Evolutionary conservation across 257 asterid genomes (phyloP).

Genomic region (Voacanga thouarsii): DNA sequence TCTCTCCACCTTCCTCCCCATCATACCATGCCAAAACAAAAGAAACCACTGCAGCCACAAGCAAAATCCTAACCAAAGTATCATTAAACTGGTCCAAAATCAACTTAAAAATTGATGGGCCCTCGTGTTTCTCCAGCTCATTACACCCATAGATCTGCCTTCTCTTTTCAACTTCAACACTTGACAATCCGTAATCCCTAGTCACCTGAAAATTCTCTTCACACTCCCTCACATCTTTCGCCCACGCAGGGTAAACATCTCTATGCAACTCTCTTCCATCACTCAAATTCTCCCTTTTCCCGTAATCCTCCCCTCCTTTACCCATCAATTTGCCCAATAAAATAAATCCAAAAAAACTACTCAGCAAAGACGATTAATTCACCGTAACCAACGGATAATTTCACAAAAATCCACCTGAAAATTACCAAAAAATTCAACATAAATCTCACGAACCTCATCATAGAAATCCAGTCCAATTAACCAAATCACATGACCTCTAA

Average conservation of each 20-base stretch:
- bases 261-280: conserved; percentile 23
- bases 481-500: not conserved
- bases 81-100: conserved; percentile 93
- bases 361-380: not conserved
- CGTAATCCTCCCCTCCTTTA: conserved; percentile 70
- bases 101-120: conserved; percentile 74
- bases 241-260: conserved; percentile 64
- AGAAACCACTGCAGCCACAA: conserved; percentile 89
- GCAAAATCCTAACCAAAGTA: conserved; percentile 81
- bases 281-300: conserved; percentile 44
- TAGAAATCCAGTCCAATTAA: not conserved
- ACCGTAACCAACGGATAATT: not conserved
- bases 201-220: conserved; percentile 62
- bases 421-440: conserved; percentile 23
- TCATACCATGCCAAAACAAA: conserved; percentile 94
- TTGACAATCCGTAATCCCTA: conserved; percentile 57
- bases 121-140: conserved; percentile 96
- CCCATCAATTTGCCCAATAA: conserved; percentile 59
- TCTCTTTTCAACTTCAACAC: conserved; percentile 60
- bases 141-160: conserved; percentile 77
- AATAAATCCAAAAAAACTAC: conserved; percentile 11
- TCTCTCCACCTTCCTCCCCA: conserved; percentile 96
- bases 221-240: conserved; percentile 76
- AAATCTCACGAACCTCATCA: conserved; percentile 19
- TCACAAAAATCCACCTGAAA: conserved; percentile 18